Percentiles rank a stretch among this genome's conserved stretches.
Conservation (phyloP, 2,329 filamentous ascomycete species). For the Verticillium zaregamsianum region DNA sequence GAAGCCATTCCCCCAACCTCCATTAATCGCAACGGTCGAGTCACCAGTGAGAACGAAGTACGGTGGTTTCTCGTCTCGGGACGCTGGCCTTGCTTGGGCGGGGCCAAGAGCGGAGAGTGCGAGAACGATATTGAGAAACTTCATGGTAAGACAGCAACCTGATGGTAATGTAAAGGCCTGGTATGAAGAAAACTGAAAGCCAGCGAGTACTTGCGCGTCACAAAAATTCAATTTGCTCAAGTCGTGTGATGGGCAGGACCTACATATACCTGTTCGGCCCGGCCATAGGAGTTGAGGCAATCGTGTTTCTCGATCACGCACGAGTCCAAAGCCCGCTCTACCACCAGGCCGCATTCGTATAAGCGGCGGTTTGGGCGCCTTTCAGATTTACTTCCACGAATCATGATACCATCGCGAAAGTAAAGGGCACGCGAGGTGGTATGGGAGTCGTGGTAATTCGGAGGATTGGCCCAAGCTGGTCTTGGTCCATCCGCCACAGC, state of each 20-base stretch:
- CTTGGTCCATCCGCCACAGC: background rate
- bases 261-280: background rate
- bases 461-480: background rate
- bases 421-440: background rate
- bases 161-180: no score
- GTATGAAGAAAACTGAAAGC: no score
- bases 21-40: conserved; percentile 41
- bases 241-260: background rate
- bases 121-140: background rate
- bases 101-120: background rate
- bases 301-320: background rate
- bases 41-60: conserved; percentile 46
- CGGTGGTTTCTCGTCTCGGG: conserved; percentile 21
- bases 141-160: background rate
- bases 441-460: background rate
- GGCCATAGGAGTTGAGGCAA: background rate
- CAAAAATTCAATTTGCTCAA: no score
- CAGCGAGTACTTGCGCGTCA: no score
- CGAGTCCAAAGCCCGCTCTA: background rate
- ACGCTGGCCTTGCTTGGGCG: background rate
- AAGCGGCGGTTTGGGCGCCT: background rate
- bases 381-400: background rate
- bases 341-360: background rate
- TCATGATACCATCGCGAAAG: background rate
- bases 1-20: conserved; percentile 57